Evolutionary conservation across 108 stramenopile genomes (phyloP).

Genomic region (Cyclotella atomus): DNA sequence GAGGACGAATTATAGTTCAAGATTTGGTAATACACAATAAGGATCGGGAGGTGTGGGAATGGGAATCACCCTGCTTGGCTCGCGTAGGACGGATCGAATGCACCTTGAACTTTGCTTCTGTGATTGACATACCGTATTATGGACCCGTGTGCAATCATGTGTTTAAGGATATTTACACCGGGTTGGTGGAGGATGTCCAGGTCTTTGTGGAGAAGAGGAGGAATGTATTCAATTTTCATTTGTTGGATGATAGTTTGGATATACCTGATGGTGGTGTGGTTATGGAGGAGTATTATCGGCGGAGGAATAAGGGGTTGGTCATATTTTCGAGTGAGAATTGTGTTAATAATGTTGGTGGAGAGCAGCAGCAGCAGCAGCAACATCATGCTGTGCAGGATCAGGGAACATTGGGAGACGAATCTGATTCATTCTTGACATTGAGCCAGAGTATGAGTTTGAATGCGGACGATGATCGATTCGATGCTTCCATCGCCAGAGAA

Average conservation of each 20-base stretch:
- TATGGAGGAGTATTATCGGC: slow-evolving; percentile 36
- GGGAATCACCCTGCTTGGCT: slow-evolving; percentile 53
- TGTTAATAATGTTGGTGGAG: no score
- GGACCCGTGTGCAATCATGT: slow-evolving; percentile 37
- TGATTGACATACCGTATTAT: slow-evolving; percentile 30
- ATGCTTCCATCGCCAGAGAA: slow-evolving; percentile 1
- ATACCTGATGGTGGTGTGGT: slow-evolving; percentile 33
- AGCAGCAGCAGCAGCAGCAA: no score
- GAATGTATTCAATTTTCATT: slow-evolving; percentile 52
- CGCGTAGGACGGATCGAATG: slow-evolving; percentile 47
- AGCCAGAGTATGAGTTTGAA: slow-evolving; percentile 21
- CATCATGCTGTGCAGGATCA: no score
- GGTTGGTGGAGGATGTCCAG: slow-evolving; percentile 49
- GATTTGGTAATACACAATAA: slow-evolving; percentile 48
- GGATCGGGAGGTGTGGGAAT: slow-evolving; percentile 45
- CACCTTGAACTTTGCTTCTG: slow-evolving; percentile 41
- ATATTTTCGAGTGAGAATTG: no score
- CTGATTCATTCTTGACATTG: slow-evolving; percentile 8
- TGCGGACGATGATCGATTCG: slow-evolving; percentile 18
- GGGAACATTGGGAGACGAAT: no score
- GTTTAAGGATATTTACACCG: slow-evolving; percentile 46
- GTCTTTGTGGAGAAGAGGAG: slow-evolving; percentile 50
- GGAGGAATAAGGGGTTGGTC: no score
- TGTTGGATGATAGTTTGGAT: slow-evolving; percentile 43
- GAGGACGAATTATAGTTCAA: slow-evolving; percentile 31